A percentile compares a stretch with the other conserved stretches of the same genome.
Conservation (phyloP, 495 filamentous ascomycete species). For the Cenococcum geophilum region DNA sequence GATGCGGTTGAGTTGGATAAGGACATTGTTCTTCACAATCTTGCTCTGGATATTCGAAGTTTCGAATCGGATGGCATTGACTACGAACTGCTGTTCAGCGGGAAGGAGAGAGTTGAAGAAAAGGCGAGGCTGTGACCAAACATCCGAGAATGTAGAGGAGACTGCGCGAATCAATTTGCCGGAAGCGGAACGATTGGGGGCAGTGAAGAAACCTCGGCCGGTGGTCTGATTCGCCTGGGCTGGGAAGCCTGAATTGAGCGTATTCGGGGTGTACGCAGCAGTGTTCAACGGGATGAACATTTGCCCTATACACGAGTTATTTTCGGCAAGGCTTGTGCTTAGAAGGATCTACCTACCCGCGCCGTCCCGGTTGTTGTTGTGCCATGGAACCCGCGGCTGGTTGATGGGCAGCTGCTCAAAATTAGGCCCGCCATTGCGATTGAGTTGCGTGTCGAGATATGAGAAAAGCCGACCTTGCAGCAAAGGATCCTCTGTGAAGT, state of each 20-base stretch:
- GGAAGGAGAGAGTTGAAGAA: conserved; percentile 70
- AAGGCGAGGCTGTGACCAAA: conserved; percentile 69
- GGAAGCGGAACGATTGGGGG: conserved; percentile 50
- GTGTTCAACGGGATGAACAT: conserved; percentile 34
- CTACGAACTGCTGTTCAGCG: conserved; percentile 67
- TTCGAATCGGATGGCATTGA: conserved; percentile 77
- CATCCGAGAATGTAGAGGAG: conserved; percentile 63
- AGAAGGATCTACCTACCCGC: conserved; percentile 17
- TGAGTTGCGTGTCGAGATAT: conserved; percentile 68
- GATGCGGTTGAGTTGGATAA: conserved; percentile 65
- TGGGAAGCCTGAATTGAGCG: conserved; percentile 58
- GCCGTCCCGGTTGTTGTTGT: conserved; percentile 33
- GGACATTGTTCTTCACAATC: conserved; percentile 55
- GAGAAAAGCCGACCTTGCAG: conserved; percentile 71
- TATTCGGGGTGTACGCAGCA: conserved; percentile 57
- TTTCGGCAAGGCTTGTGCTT: not conserved
- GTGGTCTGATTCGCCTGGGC: conserved; percentile 62
- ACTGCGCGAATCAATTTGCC: conserved; percentile 54
- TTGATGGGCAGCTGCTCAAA: conserved; percentile 77
- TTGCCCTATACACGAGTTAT: conserved; percentile 18
- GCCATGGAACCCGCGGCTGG: conserved; percentile 37
- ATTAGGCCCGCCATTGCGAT: conserved; percentile 64
- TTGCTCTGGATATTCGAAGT: conserved; percentile 51
- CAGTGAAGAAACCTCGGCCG: conserved; percentile 69
- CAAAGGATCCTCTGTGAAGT: conserved; percentile 65